Percentiles rank a stretch among this genome's conserved stretches.
Evolutionary conservation across 352 stramenopile genomes (phyloP).

Genomic region (Phytopythium chamaehyphon): DNA sequence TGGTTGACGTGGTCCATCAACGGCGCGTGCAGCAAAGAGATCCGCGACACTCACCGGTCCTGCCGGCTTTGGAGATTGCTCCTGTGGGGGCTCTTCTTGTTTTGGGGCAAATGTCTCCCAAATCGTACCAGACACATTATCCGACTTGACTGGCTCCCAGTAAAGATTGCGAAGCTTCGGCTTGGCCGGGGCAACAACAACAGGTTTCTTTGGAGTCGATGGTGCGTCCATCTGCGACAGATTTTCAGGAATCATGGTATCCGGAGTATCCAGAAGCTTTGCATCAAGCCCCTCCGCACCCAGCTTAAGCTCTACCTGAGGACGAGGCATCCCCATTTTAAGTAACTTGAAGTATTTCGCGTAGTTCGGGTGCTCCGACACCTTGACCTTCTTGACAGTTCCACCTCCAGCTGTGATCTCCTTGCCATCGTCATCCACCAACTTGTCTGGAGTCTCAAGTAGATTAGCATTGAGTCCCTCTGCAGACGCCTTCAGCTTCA

Average conservation of each 20-base stretch:
- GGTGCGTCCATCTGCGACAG: conserved; percentile 15
- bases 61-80: conserved; percentile 5
- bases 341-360: conserved; percentile 96
- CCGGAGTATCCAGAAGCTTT: conserved; percentile 83
- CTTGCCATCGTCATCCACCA: conserved; percentile 52
- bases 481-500: conserved; percentile 85
- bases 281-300: conserved; percentile 87
- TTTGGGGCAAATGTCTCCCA: conserved; percentile 57
- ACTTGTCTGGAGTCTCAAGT: conserved; percentile 57
- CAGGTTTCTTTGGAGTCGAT: conserved; percentile 20
- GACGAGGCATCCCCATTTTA: conserved; percentile 92
- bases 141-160: conserved; percentile 70
- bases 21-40: conserved; percentile 25
- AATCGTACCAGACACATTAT: conserved; percentile 59
- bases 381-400: conserved; percentile 34
- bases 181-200: conserved; percentile 49
- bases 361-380: conserved; percentile 85
- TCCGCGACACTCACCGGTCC: conserved; percentile 26
- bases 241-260: conserved; percentile 61
- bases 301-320: conserved; percentile 92
- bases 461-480: conserved; percentile 58
- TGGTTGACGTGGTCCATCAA: neutral
- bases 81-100: conserved; percentile 17
- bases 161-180: conserved; percentile 83
- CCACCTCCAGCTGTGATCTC: conserved; percentile 21